Evolutionary conservation across 129 eudicot genomes (phyloP), one percentile per base, ranked within the genome.

Genomic region (Smallanthus sonchifolius): DNA sequence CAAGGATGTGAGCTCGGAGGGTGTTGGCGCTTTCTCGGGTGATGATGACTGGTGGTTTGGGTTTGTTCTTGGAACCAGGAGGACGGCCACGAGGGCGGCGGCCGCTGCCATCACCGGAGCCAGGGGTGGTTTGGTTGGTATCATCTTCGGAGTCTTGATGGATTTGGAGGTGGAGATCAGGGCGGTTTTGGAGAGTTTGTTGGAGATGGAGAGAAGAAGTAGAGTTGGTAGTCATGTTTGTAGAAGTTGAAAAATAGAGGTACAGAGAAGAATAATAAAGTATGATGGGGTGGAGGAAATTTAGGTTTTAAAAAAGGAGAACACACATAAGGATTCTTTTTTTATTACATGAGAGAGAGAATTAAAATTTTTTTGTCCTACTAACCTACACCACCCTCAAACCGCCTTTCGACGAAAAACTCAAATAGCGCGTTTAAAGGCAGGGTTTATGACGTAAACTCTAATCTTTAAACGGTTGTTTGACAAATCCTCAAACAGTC

Each of bases 31-130:
- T 87, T 52, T 90, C 96, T 2, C 92, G 76, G 24, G 96, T 90
- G 11, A 90, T 87, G 59, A 90, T 90, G 4, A 90, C 92, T 3
- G 92, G 96, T 5, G 96, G 96, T 76, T 88, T 90, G 9, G 93
- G 91, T 74, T 90, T 90, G 86, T 90, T 90, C 17, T 90, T 90
- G 10, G 96, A 89, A 0, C 96, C 96, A 0, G 96, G 85, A 0
- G 96, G 96, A 1, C 96, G 90, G 47, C 96, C 96, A 1, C 96
- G 84, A 0, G 90, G 96, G 19, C 96, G 84, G 6, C 96, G 96
- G 7, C 73, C 89, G 30, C 60, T 67, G 11, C 71, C 67, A 28
- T 83, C 88, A 0, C 80, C 89, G 15, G 80, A 69, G 5, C 81
- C 68, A 2, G 92, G 75, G 79, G 68, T 76, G 28, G 72, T 40